Evolutionary conservation across 2,329 filamentous ascomycete species (phyloP).

Genomic region (Paracoccidioides lutzii): DNA sequence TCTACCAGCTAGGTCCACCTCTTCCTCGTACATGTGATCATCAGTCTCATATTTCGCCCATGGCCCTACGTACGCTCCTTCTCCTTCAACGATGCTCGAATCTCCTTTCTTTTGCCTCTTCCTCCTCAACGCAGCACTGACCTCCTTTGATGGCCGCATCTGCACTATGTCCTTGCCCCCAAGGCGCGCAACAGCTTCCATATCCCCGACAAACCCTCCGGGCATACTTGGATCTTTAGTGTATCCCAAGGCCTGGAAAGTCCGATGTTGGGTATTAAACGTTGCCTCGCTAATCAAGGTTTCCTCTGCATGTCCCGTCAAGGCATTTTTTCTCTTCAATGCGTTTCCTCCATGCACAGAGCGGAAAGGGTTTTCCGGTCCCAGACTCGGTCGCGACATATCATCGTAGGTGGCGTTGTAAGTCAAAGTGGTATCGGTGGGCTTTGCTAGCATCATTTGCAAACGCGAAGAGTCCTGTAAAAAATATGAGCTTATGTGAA

Average conservation of each 20-base stretch:
- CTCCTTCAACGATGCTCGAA: slow-evolving; percentile 69
- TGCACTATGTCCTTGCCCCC: slow-evolving; percentile 42
- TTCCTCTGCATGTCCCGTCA: slow-evolving; percentile 79
- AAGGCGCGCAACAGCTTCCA: slow-evolving; percentile 31
- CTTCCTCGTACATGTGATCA: slow-evolving; percentile 57
- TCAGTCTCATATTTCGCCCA: slow-evolving; percentile 79
- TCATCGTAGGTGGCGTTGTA: slow-evolving; percentile 56
- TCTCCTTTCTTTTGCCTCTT: slow-evolving; percentile 77
- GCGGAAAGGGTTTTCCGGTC: slow-evolving; percentile 65
- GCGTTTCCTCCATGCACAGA: slow-evolving; percentile 40
- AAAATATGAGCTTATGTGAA: slow-evolving; percentile 22
- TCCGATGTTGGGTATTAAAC: slow-evolving; percentile 77
- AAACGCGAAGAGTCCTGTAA: slow-evolving; percentile 37
- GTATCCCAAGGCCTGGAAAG: slow-evolving; percentile 54
- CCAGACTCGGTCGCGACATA: slow-evolving; percentile 51
- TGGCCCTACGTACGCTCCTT: slow-evolving; percentile 79
- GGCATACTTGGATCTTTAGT: slow-evolving; percentile 36
- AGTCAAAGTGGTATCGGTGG: slow-evolving; percentile 37
- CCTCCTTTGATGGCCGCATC: slow-evolving; percentile 53
- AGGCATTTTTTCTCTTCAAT: slow-evolving; percentile 65
- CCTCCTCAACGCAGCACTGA: slow-evolving; percentile 53
- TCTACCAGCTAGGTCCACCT: slow-evolving; percentile 52
- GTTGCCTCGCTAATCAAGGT: slow-evolving; percentile 80
- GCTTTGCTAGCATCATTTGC: slow-evolving; percentile 40
- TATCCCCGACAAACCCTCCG: slow-evolving; percentile 36